phyloP scores from a whole-genome alignment of 192 early-diverging fungal genomes.

The Radiomyces spectabilis region DNA sequence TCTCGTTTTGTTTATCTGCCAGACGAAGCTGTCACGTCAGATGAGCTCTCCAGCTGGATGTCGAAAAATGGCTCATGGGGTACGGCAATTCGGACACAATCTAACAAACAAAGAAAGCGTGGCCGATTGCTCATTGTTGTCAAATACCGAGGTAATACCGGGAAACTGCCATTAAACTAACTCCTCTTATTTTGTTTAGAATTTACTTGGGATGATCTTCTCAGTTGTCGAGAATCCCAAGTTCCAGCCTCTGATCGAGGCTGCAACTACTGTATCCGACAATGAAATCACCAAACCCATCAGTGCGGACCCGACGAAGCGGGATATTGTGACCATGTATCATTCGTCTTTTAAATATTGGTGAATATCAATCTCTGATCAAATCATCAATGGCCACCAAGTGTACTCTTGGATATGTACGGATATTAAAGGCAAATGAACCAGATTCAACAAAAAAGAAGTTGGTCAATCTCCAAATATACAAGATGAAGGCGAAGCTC shows the following conservation, averaged over 20 bases:
- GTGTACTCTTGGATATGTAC: conserved; percentile 16
- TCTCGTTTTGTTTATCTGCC: not conserved
- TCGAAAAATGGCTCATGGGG: conserved; percentile 11
- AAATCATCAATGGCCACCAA: conserved; percentile 16
- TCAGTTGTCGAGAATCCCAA: too few species aligned
- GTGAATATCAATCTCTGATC: conserved; percentile 15
- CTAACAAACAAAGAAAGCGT: conserved; percentile 7
- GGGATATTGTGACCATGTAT: too few species aligned
- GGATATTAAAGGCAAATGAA: conserved; percentile 14
- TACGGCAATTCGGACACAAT: conserved; percentile 7
- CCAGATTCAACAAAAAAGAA: conserved; percentile 16
- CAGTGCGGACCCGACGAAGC: too few species aligned
- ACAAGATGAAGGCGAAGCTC: conserved; percentile 19
- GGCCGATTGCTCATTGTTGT: conserved; percentile 9
- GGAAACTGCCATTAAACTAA: not conserved
- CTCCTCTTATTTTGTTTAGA: conserved; percentile 15
- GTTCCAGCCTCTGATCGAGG: too few species aligned
- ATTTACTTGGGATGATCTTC: conserved; percentile 15
- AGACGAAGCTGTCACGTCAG: not conserved
- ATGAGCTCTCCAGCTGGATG: not conserved
- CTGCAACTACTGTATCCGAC: too few species aligned
- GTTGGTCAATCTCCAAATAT: conserved; percentile 17
- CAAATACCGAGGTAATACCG: conserved; percentile 4
- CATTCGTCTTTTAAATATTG: conserved; percentile 12
- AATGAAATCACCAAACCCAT: too few species aligned